Evolutionary conservation across 2,329 filamentous ascomycete species (phyloP).

Genomic region (Colletotrichum endophyticum): DNA sequence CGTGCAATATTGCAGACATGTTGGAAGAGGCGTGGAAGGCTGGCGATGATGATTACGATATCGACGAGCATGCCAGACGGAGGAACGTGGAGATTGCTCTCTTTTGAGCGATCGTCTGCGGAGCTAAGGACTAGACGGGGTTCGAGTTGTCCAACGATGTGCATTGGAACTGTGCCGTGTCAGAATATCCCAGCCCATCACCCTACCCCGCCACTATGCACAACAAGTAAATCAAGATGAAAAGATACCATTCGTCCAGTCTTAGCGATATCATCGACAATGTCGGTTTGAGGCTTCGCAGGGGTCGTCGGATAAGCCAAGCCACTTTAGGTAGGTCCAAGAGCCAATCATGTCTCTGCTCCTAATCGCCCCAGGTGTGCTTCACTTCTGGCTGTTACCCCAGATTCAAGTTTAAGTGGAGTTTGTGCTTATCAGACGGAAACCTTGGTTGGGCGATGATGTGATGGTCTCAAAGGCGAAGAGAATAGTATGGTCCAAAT

Average conservation of each 20-base stretch:
- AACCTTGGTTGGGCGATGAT: not conserved
- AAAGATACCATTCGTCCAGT: not conserved
- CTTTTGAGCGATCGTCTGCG: not conserved
- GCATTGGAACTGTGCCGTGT: not conserved
- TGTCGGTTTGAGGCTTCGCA: not conserved
- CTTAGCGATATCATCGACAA: not conserved
- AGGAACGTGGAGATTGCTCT: constrained; percentile 6
- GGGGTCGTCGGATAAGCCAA: not conserved
- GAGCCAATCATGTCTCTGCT: not conserved
- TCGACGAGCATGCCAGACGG: constrained; percentile 1
- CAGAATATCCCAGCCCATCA: not conserved
- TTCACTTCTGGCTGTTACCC: not conserved
- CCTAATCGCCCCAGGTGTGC: not conserved
- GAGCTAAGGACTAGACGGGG: not conserved
- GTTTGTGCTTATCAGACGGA: not conserved
- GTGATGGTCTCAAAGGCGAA: not conserved
- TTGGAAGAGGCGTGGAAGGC: not conserved
- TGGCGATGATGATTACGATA: constrained; percentile 1
- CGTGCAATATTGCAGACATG: not conserved
- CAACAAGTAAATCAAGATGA: not conserved
- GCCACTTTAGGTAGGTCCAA: not conserved
- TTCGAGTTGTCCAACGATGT: not conserved
- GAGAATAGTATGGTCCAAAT: not conserved
- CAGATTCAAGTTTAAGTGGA: not conserved
- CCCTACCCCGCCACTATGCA: not conserved